These are phyloP conservation scores for Marvania coccoides DNA, from an alignment of 139 green algal genomes.

Conservation along the genomic window DNA sequence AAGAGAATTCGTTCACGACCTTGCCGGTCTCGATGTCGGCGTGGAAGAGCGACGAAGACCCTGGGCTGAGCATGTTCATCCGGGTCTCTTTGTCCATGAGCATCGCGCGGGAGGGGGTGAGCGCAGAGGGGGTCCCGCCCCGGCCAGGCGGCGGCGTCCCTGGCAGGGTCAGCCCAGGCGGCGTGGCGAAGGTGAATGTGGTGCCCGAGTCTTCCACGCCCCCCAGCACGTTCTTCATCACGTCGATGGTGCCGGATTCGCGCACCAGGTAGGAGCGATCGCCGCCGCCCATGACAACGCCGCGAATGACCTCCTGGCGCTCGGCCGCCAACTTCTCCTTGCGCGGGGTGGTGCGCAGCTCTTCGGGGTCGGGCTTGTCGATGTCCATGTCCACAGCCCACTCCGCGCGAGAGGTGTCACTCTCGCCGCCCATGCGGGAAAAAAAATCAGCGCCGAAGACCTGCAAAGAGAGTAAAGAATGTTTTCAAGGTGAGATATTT, in stretches of 20 bases:
- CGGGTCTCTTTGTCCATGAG: conserved; percentile 66
- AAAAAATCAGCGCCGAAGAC: conserved; percentile 34
- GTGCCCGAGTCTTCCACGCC: conserved; percentile 50
- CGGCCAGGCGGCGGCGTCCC: background rate
- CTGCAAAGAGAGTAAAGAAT: conserved; percentile 1
- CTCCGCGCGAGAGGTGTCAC: conserved; percentile 19
- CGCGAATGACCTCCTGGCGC: conserved; percentile 26
- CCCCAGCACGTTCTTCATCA: conserved; percentile 74
- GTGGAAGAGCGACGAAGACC: conserved; percentile 45
- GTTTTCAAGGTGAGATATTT: background rate
- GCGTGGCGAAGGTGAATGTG: conserved; percentile 30
- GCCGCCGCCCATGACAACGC: conserved; percentile 49
- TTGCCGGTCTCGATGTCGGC: conserved; percentile 55
- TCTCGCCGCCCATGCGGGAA: conserved; percentile 18
- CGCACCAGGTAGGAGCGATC: conserved; percentile 72
- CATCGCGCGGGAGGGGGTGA: conserved; percentile 37
- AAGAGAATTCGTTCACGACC: conserved; percentile 77
- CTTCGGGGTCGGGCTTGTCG: conserved; percentile 15
- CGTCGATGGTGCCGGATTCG: conserved; percentile 64
- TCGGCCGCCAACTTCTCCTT: conserved; percentile 28
- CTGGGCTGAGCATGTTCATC: conserved; percentile 84
- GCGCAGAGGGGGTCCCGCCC: background rate
- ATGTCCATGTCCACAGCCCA: conserved; percentile 47
- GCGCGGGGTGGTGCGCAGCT: conserved; percentile 18
- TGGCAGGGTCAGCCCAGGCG: background rate